These are phyloP conservation scores for Conticribra weissflogii DNA, from an alignment of 108 stramenopile species.

Conservation along the genomic window DNA sequence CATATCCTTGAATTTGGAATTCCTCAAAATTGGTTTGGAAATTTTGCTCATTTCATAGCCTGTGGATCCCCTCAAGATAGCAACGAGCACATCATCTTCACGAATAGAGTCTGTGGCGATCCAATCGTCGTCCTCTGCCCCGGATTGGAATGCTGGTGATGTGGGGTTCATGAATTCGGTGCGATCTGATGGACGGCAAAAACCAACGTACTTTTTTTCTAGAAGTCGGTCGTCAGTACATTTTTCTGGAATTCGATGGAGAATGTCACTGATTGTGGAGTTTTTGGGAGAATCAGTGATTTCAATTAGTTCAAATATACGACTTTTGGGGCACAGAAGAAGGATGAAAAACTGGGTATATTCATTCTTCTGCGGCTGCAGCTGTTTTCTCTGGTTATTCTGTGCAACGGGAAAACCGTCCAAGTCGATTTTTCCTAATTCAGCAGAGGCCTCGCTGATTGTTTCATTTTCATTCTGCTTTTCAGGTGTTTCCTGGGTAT, in stretches of 20 bases:
- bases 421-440: background rate
- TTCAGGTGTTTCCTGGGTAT: background rate
- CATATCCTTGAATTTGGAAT: constrained; percentile 46
- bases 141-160: constrained; percentile 17
- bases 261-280: constrained; percentile 29
- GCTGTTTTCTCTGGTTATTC: background rate
- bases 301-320: constrained; percentile 49
- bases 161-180: constrained; percentile 27
- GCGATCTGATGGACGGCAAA: constrained; percentile 35
- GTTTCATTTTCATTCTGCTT: background rate
- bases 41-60: constrained; percentile 47
- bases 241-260: constrained; percentile 22
- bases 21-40: constrained; percentile 46
- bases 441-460: background rate
- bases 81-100: constrained; percentile 44
- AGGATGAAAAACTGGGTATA: constrained; percentile 44
- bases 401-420: constrained; percentile 5
- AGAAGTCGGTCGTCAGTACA: constrained; percentile 34
- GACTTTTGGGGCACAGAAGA: constrained; percentile 33
- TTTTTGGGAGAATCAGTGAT: constrained; percentile 14
- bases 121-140: constrained; percentile 3
- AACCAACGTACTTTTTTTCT: constrained; percentile 30
- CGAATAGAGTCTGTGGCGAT: constrained; percentile 17
- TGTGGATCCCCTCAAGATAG: constrained; percentile 32
- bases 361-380: too few species aligned